Evolutionary conservation across 441 rosid genomes (phyloP), one percentile per base, ranked within the genome.

Genomic region (Erodium texanum): DNA sequence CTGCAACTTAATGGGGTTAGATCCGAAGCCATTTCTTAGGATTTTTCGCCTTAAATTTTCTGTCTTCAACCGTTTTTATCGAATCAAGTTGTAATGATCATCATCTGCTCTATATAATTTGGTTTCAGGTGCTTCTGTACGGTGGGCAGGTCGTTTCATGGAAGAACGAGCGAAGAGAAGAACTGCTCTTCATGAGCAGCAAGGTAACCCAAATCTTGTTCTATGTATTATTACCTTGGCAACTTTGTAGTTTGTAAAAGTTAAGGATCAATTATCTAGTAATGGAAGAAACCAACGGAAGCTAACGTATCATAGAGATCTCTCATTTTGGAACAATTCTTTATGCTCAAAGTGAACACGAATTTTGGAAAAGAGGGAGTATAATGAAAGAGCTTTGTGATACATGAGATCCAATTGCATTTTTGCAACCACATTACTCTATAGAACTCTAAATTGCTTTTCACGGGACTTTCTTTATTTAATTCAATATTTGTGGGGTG

Each of bases 131-230:
- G 76, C 84, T 89, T 78, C 79, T 89, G 5, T 79, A 80, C 66
- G 97, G 98, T 12, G 98, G 95, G 54, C 97, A 90, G 76, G 91
- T 93, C 23, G 81, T 87, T 75, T 93, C 98, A 20, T 93, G 97
- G 98, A 93, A 93, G 82, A 93, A 89, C 68, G 92, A 89, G 64
- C 76, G 89, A 71, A 81, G 92, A 72, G 95, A 93, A 79, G 95
- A 90, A 73, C 75, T 93, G 62, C 93, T 90, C 71, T 93, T 75
- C 70, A 83, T 77, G 86, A 93, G 97, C 84, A 89, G 80, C 78
- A 93, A 90, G 92, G 98, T 93, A 67, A 61, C 52, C 34, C n/a
- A 0, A 24, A 58, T 64, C 32, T 61, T 69, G 38, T 67, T 64
- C 23, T 67, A 19, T 50, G 32, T 68, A n/a, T 24, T 5, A 14